A percentile compares a stretch with the other conserved stretches of the same genome.
phyloP scores from a whole-genome alignment of 2,329 filamentous ascomycete genomes.

The Aspergillus brasiliensis region DNA sequence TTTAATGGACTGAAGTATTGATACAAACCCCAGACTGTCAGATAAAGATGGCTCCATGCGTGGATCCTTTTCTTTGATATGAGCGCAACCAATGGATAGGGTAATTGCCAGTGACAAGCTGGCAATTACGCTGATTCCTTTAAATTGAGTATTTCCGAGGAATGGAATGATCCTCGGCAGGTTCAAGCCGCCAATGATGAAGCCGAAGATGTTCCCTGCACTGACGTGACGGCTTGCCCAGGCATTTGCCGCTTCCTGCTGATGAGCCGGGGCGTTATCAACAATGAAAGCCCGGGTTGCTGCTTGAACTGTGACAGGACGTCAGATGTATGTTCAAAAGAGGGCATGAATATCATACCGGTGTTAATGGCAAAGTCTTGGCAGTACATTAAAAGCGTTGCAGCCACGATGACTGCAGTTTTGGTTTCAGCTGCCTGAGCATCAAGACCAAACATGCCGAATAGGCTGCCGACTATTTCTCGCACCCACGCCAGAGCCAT shows the following conservation, averaged over 20 bases:
- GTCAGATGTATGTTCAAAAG: conserved; percentile 1
- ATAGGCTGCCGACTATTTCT: conserved; percentile 68
- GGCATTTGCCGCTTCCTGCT: conserved; percentile 89
- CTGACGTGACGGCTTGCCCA: conserved; percentile 88
- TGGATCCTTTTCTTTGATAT: conserved; percentile 78
- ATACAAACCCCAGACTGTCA: conserved; percentile 64
- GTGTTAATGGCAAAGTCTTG: conserved; percentile 95
- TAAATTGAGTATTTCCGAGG: conserved; percentile 85
- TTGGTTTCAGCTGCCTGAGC: conserved; percentile 62
- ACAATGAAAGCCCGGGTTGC: conserved; percentile 88
- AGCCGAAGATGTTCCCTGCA: conserved; percentile 86
- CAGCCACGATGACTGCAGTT: conserved; percentile 69
- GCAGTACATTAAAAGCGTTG: conserved; percentile 82
- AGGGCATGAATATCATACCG: conserved; percentile 51
- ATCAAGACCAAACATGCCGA: conserved; percentile 70
- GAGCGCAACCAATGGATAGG: conserved; percentile 66
- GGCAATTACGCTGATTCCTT: conserved; percentile 86
- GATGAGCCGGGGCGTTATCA: conserved; percentile 85
- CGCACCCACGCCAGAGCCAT: conserved; percentile 72
- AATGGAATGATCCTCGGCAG: conserved; percentile 73
- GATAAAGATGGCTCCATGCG: conserved; percentile 65
- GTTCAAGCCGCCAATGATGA: conserved; percentile 80
- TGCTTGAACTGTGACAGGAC: conserved; percentile 69
- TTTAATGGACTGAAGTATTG: conserved; percentile 78
- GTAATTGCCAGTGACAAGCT: conserved; percentile 72